Evolutionary conservation across 2,329 filamentous ascomycete species (phyloP), one percentile per base, ranked within the genome.

Genomic region (Rachicladosporium sp.): DNA sequence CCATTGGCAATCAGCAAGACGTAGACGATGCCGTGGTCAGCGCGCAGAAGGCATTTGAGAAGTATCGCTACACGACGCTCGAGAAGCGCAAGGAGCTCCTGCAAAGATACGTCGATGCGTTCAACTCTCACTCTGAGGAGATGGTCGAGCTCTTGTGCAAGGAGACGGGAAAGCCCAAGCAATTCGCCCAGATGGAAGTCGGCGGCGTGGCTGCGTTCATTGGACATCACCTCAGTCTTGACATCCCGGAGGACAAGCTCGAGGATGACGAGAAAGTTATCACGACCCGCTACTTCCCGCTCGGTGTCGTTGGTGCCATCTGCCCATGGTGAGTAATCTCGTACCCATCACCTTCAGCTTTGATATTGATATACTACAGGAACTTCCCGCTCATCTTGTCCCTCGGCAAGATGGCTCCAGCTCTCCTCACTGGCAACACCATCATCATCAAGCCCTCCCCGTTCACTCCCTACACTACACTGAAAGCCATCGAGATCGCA

Each of bases 401-500:
- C 5, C 53, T 66, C 6, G 64, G 65, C 38, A 80, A 80, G 55
- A 60, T 80, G 19, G 68, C 65, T 1, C 70, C 74, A 0, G 71
- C 72, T 2, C 51, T 80, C 1, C 45, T 78, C 29, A 73, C 75
- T 0, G 58, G 58, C 10, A 58, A 57, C 50, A 55, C 54, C 12
- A 58, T 61, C 46, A 60, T 60, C 40, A 46, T 57, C 43, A 57
- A 60, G 54, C 56, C 66, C 54, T 44, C 52, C 15, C 70, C 70
- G 0, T 76, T 70, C 53, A 74, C 74, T 0, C 73, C 74, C 4
- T 78, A 76, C 56, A 67, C 64, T 2, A 61, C 62, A 3, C 60
- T 82, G 31, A 80, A 81, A 56, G 51, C 77, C n/a, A 69, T 65
- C 9, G 74, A 80, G 55, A 53, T 81, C 2, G 73, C 66, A 0